A percentile compares a stretch with the other conserved stretches of the same genome.
Conservation (phyloP, 306 rosid species). For the Quercus bicolor region DNA sequence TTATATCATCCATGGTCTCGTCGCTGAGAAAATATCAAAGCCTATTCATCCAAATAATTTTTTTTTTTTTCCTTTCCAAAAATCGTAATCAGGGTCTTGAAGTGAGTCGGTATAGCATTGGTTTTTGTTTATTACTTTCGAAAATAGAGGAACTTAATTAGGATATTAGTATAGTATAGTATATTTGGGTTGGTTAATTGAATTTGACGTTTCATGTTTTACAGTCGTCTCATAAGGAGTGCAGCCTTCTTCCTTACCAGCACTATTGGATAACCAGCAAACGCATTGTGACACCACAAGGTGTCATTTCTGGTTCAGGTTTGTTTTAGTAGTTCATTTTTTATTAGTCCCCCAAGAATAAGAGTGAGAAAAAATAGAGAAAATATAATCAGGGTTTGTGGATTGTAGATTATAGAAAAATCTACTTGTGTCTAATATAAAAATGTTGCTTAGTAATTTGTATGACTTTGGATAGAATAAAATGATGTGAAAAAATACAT, state of each 20-base stretch:
- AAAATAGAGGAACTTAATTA: neutral
- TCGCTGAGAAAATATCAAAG: neutral
- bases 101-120: neutral
- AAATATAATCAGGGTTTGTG: neutral
- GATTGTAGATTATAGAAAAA: neutral
- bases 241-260: constrained; percentile 65
- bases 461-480: too few species aligned
- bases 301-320: constrained; percentile 86
- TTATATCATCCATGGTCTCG: too few species aligned
- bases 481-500: too few species aligned
- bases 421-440: neutral
- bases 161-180: neutral
- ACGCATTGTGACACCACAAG: constrained; percentile 80
- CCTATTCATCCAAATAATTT: neutral
- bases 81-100: too few species aligned
- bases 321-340: neutral
- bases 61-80: too few species aligned
- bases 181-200: neutral
- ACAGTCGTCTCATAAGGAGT: constrained; percentile 34
- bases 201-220: neutral
- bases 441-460: neutral
- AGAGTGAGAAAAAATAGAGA: too few species aligned
- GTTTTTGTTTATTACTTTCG: neutral
- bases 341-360: neutral
- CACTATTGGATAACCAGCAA: constrained; percentile 84